Evolutionary conservation across 768 basidiomycete species (phyloP), one percentile per base, ranked within the genome.

Genomic region (Pluteus cervinus): DNA sequence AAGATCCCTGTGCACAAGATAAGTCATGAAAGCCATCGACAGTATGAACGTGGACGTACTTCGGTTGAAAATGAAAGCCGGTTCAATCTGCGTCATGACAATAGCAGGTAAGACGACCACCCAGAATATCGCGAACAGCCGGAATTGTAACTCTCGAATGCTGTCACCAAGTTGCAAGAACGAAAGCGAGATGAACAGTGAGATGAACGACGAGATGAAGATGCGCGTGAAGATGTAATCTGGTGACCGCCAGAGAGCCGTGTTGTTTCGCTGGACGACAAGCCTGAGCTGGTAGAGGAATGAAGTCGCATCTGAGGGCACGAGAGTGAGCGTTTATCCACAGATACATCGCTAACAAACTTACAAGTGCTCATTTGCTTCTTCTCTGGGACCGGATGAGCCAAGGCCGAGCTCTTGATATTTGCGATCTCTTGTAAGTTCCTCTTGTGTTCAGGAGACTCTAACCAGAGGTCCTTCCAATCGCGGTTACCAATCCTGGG

Each of bases 381-480:
- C 21, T 67, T 64, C 23, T 63, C 61, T 7, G 63, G 44, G 6
- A 61, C 58, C 1, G 70, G 68, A 25, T 54, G 53, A 7, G 71
- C 57, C 18, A 77, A 58, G 1, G 69, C 74, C 15, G 65, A 63
- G 9, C 47, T 43, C 48, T 76, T 76, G 51, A 79, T 71, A 3
- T 45, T 47, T 6, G 54, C 47, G 21, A 79, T 76, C 40, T 78
- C 69, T 18, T 47, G 49, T 16, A 55, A 60, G 21, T 68, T 65
- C 17, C 45, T 48, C 30, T 56, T 41, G 38, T 50, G 70, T 58
- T 92, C 83, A 0, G 75, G 65, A 4, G 83, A 88, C 24, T 83
- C 76, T 12, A 75, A 58, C 91, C 91, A 94, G 33, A 89, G 66
- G 44, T 87, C 78, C 39, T 79, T 79, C 91, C 91, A 94, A 50